Conservation (phyloP, 2,329 filamentous ascomycete species). For the Aspergillus quadricinctus region DNA sequence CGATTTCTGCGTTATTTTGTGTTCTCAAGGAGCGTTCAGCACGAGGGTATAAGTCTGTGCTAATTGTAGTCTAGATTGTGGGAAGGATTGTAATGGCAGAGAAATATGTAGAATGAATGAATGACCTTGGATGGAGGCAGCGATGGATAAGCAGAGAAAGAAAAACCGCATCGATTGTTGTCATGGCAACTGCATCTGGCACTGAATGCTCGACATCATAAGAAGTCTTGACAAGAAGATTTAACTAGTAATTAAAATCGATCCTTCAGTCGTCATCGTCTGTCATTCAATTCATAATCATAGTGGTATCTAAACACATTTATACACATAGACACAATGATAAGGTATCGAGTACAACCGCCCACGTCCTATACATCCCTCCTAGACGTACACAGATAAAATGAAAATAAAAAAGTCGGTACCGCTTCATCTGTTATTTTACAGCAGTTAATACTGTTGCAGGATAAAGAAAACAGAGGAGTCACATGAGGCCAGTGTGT, state of each 20-base stretch:
- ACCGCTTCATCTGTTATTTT: neutral
- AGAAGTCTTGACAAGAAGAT: too few species aligned
- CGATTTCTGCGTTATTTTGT: neutral
- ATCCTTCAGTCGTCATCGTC: neutral
- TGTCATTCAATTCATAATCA: neutral
- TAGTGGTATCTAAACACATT: neutral
- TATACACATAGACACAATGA: neutral
- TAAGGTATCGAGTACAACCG: neutral
- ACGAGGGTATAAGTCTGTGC: neutral
- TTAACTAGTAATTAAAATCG: neutral
- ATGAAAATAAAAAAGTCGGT: neutral
- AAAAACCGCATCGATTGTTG: conserved; percentile 36
- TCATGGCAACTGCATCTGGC: conserved; percentile 28
- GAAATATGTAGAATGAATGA: conserved; percentile 2
- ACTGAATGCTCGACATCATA: neutral
- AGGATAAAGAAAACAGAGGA: neutral
- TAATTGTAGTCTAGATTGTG: neutral
- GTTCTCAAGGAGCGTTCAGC: neutral
- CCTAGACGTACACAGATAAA: neutral
- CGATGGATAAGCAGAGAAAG: conserved; percentile 18
- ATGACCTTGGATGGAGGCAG: conserved; percentile 2
- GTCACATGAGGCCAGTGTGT: neutral
- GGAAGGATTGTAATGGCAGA: neutral
- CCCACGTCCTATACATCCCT: neutral
- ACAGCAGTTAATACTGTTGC: neutral